phyloP scores from a whole-genome alignment of 2,329 filamentous ascomycete species.

The Pyrenophora tritici-repentis region DNA sequence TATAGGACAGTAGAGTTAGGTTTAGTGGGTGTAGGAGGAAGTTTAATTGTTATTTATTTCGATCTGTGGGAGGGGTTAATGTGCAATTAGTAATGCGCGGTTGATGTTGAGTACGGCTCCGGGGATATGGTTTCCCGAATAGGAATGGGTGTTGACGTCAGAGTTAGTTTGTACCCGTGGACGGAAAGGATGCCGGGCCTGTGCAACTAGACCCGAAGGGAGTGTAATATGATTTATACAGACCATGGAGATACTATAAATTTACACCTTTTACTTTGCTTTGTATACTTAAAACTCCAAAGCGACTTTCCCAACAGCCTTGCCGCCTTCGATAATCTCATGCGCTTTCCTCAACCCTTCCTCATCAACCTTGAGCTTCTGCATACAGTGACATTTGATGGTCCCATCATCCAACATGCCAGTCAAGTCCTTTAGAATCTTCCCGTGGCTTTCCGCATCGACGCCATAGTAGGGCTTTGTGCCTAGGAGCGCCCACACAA shows the following conservation, averaged over 20 bases:
- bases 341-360: conserved; percentile 8
- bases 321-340: conserved; percentile 6
- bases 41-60: too few species aligned
- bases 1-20: too few species aligned
- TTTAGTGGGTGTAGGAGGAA: too few species aligned
- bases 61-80: conserved; percentile 26
- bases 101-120: too few species aligned
- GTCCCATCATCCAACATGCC: conserved; percentile 1
- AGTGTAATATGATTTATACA: too few species aligned
- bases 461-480: conserved; percentile 12
- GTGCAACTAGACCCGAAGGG: neutral
- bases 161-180: too few species aligned
- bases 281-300: conserved; percentile 1
- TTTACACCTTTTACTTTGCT: neutral
- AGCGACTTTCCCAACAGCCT: conserved; percentile 6
- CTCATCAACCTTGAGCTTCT: conserved; percentile 6
- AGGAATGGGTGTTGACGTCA: too few species aligned
- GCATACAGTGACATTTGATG: conserved; percentile 8
- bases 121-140: neutral
- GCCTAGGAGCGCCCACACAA: conserved; percentile 6
- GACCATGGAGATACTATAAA: neutral
- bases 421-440: conserved; percentile 1
- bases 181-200: neutral
- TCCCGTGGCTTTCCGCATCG: conserved; percentile 2
- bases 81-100: too few species aligned